Evolutionary conservation across 179 eudicot genomes (phyloP).

Genomic region (Pouteria campechiana): DNA sequence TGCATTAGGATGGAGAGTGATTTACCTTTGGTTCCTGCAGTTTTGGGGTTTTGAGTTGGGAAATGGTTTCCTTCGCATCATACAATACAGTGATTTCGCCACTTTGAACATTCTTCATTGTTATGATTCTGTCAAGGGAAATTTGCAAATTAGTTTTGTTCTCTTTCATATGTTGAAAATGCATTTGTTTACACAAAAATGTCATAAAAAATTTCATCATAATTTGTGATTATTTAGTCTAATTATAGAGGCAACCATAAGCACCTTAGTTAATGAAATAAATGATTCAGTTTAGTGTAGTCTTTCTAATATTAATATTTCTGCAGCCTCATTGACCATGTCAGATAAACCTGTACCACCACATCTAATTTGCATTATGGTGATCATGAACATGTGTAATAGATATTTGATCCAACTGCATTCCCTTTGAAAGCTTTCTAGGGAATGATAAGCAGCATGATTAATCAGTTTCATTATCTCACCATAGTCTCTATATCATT

Average conservation of each 20-base stretch:
- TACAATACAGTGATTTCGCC: conserved; percentile 36
- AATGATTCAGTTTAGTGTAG: not conserved
- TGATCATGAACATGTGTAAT: no score
- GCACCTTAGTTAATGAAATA: not conserved
- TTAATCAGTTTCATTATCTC: not conserved
- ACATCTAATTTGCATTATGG: no score
- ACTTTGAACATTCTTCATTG: conserved; percentile 26
- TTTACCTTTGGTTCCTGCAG: conserved; percentile 56
- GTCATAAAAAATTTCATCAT: not conserved
- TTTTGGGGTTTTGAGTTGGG: conserved; percentile 36
- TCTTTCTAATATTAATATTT: no score
- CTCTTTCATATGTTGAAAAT: no score
- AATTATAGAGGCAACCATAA: not conserved
- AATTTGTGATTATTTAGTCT: not conserved
- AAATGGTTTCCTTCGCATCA: conserved; percentile 43
- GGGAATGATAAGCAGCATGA: no score
- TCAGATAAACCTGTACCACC: no score
- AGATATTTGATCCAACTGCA: no score
- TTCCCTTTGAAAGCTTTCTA: no score
- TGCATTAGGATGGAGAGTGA: not conserved
- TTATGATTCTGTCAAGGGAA: conserved; percentile 25
- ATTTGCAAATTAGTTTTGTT: not conserved
- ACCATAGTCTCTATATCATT: not conserved
- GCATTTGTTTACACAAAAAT: no score
- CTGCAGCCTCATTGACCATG: no score